Evolutionary conservation across 768 basidiomycete genomes (phyloP), one percentile per base, ranked within the genome.

Genomic region (Lentinula raphanica): DNA sequence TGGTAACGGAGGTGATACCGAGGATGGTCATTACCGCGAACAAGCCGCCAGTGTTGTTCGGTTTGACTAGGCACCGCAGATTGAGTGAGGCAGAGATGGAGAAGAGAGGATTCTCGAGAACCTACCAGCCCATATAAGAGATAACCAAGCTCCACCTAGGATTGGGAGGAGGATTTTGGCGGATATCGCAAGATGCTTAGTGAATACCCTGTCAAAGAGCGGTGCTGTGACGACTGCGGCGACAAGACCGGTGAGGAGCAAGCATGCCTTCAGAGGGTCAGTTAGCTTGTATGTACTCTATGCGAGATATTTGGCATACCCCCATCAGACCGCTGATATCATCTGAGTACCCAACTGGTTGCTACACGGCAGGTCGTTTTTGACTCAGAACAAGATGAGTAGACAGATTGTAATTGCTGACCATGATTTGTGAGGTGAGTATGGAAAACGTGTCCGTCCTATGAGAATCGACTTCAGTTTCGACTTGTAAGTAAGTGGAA

Each of bases 201-300:
- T 92, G 60, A 94, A 82, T n/a, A 92, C 82, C 19, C 91, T 84
- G 65, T 93, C 92, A 65, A 92, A 87, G 3, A 92, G 69, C 0
- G 92, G 92, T 0, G 91, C 83, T 0, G 86, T 81, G 49, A 85
- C 64, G 29, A 85, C 72, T 0, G 92, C 86, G 9, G 84, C 79
- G 2, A 89, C 69, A 58, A 94, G 81, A 21, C 92, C 92, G 0
- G 86, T 76, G 35, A 92, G 71, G 13, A 92, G 78, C 35, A 92
- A 69, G 32, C 78, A 77, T 9, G 82, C 82, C 61, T 62, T 50
- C 2, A 53, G 27, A 58, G n/a, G 15, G 27, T 25, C 58, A n/a
- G 32, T 35, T 13, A 35, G 13, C 6, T 13, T 13, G 32, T 13
- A 35, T 35, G 32, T 35, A n/a, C n/a, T 35, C 9, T 8, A 13